Conservation (phyloP, 768 basidiomycete species). For the Amanita polypyramis region DNA sequence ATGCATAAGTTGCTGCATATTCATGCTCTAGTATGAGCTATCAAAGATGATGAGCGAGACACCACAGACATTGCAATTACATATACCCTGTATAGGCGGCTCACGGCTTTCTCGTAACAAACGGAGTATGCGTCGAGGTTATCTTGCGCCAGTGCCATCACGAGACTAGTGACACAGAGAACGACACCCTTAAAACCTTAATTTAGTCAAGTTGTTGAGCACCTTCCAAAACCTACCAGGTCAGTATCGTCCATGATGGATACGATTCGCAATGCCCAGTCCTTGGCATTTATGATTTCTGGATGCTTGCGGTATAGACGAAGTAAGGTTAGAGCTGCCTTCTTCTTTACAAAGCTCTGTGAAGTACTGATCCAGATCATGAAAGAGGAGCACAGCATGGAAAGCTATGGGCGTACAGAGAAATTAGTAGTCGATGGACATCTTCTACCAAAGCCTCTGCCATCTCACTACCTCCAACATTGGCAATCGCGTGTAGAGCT, state of each 20-base stretch:
- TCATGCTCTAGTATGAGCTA: conserved; percentile 90
- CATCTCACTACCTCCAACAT: conserved; percentile 97
- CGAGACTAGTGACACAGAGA: conserved; percentile 84
- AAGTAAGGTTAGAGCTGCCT: conserved; percentile 89
- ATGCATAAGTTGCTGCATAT: conserved; percentile 81
- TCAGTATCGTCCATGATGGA: conserved; percentile 94
- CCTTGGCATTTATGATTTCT: conserved; percentile 83
- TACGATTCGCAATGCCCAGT: conserved; percentile 94
- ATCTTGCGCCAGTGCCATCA: conserved; percentile 92
- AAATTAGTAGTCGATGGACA: conserved; percentile 90
- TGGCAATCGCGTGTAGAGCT: conserved; percentile 95
- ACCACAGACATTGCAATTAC: not conserved
- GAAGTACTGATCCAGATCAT: conserved; percentile 58
- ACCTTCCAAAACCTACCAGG: conserved; percentile 36
- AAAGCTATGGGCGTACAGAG: conserved; percentile 55
- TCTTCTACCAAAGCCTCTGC: conserved; percentile 91
- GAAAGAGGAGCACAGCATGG: conserved; percentile 1
- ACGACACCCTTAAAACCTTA: conserved; percentile 67
- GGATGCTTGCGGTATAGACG: conserved; percentile 94
- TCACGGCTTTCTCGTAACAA: conserved; percentile 92
- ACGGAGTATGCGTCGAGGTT: conserved; percentile 84
- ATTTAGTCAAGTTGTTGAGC: conserved; percentile 2
- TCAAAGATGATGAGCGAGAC: not conserved
- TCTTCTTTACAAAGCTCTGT: conserved; percentile 94
- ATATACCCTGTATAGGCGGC: conserved; percentile 72